Evolutionary conservation across 2,329 filamentous ascomycete species (phyloP).

Genomic region (Niveomyces coronatus): DNA sequence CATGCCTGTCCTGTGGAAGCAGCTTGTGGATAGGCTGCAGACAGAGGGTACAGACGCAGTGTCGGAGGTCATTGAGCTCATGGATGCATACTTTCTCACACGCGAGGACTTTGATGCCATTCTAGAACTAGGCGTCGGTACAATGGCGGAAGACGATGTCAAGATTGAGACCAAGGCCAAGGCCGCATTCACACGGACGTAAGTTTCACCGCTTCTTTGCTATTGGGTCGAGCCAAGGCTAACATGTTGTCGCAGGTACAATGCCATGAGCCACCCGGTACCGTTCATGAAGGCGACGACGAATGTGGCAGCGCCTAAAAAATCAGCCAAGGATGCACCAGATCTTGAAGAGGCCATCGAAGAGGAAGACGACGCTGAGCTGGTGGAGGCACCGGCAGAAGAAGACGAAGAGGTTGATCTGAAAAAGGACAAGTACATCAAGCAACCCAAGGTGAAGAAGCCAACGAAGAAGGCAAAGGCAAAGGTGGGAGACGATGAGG

Average conservation of each 20-base stretch:
- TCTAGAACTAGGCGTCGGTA: constrained; percentile 79
- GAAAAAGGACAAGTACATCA: constrained; percentile 94
- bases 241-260: constrained; percentile 54
- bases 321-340: constrained; percentile 63
- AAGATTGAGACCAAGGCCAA: constrained; percentile 81
- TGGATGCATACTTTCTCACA: constrained; percentile 95
- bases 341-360: constrained; percentile 96
- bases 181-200: constrained; percentile 78
- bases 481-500: constrained; percentile 37
- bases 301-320: constrained; percentile 62
- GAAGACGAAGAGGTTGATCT: constrained; percentile 74
- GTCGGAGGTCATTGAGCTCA: constrained; percentile 76
- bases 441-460: constrained; percentile 68
- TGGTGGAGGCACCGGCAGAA: constrained; percentile 47
- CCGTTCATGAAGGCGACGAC: constrained; percentile 88
- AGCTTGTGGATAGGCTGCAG: constrained; percentile 64
- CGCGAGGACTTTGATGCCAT: constrained; percentile 92
- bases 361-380: constrained; percentile 70
- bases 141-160: constrained; percentile 64
- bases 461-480: constrained; percentile 28
- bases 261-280: constrained; percentile 73
- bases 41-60: constrained; percentile 74
- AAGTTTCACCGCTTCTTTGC: constrained; percentile 30
- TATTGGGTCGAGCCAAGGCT: background rate
- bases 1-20: constrained; percentile 76